Conservation (phyloP, 768 basidiomycete genomes). For the Mycena floridula region DNA sequence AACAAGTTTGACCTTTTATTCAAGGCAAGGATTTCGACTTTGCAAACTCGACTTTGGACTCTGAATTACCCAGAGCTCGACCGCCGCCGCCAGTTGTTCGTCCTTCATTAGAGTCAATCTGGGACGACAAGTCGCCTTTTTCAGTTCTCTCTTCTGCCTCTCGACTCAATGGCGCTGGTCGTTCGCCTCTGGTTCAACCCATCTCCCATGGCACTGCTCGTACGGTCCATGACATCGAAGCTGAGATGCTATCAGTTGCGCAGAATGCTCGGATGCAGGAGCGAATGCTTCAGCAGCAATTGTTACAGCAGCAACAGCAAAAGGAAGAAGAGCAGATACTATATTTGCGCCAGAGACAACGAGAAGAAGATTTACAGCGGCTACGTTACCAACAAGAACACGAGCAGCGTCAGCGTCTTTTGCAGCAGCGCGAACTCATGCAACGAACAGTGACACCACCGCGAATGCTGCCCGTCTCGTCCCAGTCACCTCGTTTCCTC, state of each 20-base stretch:
- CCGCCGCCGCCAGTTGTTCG: slow-evolving; percentile 33
- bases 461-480: too few species aligned
- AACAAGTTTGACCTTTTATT: not conserved
- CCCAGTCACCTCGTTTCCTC: slow-evolving; percentile 7
- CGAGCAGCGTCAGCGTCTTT: slow-evolving; percentile 68
- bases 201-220: slow-evolving; percentile 34
- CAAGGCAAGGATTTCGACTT: slow-evolving; percentile 93
- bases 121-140: slow-evolving; percentile 78
- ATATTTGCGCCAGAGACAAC: slow-evolving; percentile 47
- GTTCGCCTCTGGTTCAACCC: slow-evolving; percentile 20
- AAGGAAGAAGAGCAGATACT: slow-evolving; percentile 41
- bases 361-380: too few species aligned
- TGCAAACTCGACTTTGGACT: slow-evolving; percentile 25
- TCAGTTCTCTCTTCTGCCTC: slow-evolving; percentile 56
- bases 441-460: slow-evolving; percentile 50
- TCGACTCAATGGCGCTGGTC: slow-evolving; percentile 41
- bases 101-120: slow-evolving; percentile 67
- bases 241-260: slow-evolving; percentile 69
- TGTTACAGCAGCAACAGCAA: slow-evolving; percentile 46
- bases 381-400: slow-evolving; percentile 35
- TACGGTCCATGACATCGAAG: slow-evolving; percentile 78
- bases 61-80: slow-evolving; percentile 6
- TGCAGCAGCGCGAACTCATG: slow-evolving; percentile 71
- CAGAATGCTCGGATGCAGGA: slow-evolving; percentile 33
- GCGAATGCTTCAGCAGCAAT: slow-evolving; percentile 34